Percentiles rank a stretch among this genome's conserved stretches.
Evolutionary conservation across 2,329 filamentous ascomycete genomes (phyloP).

Genomic region (Fusarium floridanum): DNA sequence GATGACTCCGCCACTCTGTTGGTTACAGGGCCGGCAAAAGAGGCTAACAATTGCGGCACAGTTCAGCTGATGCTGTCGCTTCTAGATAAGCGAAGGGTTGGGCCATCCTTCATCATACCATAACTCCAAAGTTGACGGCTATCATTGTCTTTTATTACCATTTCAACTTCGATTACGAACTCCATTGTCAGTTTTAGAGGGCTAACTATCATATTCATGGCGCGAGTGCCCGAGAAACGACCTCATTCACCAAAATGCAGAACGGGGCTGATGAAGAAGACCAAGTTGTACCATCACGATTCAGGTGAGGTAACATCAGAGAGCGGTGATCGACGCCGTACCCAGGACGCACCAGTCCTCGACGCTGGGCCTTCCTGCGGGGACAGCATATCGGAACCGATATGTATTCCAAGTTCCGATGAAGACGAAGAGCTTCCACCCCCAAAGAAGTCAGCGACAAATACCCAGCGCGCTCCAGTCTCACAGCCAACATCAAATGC

Average conservation of each 20-base stretch:
- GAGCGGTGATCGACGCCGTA: neutral
- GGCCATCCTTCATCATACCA: neutral
- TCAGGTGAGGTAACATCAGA: neutral
- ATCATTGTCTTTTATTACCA: neutral
- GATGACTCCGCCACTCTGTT: neutral
- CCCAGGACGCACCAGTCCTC: neutral
- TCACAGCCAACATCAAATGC: neutral
- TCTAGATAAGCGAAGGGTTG: neutral
- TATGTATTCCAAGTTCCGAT: neutral
- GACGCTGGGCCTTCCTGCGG: neutral
- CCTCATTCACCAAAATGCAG: neutral
- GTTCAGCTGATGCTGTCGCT: neutral
- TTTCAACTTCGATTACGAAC: neutral
- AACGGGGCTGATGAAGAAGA: neutral
- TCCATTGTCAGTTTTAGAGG: neutral
- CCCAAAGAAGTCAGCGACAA: neutral
- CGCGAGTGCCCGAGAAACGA: neutral
- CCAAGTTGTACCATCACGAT: neutral
- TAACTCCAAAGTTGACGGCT: neutral
- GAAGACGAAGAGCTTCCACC: neutral
- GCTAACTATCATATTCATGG: neutral
- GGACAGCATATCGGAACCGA: neutral
- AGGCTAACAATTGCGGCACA: neutral
- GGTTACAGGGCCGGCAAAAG: neutral
- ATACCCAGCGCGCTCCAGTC: neutral